phyloP scores from a whole-genome alignment of 2,329 filamentous ascomycete species.

The Polytolypa hystricis region DNA sequence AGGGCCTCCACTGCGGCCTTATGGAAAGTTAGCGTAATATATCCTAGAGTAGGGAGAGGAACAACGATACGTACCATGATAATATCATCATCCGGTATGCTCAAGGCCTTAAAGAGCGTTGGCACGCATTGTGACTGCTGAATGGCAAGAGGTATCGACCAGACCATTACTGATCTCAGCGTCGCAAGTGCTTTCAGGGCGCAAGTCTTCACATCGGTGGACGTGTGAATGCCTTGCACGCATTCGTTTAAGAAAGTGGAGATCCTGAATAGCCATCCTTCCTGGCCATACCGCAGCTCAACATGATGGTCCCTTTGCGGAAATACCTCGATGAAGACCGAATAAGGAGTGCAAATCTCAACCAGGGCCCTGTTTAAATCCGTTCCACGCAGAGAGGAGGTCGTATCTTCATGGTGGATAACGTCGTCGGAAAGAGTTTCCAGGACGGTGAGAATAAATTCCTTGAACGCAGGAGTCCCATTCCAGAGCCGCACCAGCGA shows the following conservation, averaged over 20 bases:
- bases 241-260: conserved; percentile 64
- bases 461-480: conserved; percentile 55
- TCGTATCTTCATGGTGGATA: conserved; percentile 79
- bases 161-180: conserved; percentile 68
- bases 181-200: conserved; percentile 67
- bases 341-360: conserved; percentile 78
- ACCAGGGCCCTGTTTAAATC: conserved; percentile 81
- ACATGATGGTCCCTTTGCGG: conserved; percentile 59
- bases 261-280: conserved; percentile 79
- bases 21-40: conserved; percentile 11
- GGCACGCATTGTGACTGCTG: conserved; percentile 58
- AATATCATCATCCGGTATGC: conserved; percentile 57
- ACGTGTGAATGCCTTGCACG: conserved; percentile 53
- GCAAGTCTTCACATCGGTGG: conserved; percentile 56
- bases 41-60: conserved; percentile 3
- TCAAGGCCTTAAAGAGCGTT: conserved; percentile 59
- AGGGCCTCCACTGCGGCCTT: conserved; percentile 71
- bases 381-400: conserved; percentile 70
- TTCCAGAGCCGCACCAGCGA: conserved; percentile 72
- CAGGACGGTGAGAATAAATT: conserved; percentile 76
- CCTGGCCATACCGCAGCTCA: conserved; percentile 62
- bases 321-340: conserved; percentile 64
- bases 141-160: conserved; percentile 78
- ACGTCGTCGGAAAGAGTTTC: conserved; percentile 91
- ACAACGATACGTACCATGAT: conserved; percentile 51